Evolutionary conservation across 2,329 filamentous ascomycete species (phyloP).

Genomic region (Nannizzia gypsea): DNA sequence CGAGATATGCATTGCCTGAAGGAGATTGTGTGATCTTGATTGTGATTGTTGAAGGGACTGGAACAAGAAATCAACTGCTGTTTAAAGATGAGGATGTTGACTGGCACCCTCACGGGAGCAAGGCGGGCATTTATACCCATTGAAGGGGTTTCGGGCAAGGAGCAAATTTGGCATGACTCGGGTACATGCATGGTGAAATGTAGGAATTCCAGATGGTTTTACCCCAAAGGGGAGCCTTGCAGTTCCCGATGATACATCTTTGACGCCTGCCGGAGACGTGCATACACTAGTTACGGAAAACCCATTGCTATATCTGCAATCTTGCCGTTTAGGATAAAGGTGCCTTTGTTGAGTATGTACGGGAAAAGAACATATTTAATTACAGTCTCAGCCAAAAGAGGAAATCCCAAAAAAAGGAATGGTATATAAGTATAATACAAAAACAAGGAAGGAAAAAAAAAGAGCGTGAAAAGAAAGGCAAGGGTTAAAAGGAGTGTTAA

Average conservation of each 20-base stretch:
- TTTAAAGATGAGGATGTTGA: background rate
- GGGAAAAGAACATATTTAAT: background rate
- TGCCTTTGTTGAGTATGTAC: background rate
- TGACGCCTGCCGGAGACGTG: background rate
- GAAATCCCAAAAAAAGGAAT: background rate
- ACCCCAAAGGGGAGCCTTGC: background rate
- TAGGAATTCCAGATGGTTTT: background rate
- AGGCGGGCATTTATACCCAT: background rate
- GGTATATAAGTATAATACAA: background rate
- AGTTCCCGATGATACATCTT: background rate
- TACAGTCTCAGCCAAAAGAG: background rate
- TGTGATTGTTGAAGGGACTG: background rate
- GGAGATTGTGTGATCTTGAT: background rate
- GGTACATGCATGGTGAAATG: background rate
- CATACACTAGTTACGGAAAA: background rate
- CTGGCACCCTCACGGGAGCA: background rate
- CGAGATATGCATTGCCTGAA: constrained; percentile 5
- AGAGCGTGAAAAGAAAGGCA: no score
- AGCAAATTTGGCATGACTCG: background rate
- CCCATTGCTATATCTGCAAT: background rate
- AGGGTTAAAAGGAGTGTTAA: constrained; percentile 17
- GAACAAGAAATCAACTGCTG: background rate
- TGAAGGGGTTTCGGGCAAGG: background rate
- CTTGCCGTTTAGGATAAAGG: background rate
- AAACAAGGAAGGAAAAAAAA: background rate